phyloP scores from a whole-genome alignment of 2,329 filamentous ascomycete genomes.

The Fusarium sp. region DNA sequence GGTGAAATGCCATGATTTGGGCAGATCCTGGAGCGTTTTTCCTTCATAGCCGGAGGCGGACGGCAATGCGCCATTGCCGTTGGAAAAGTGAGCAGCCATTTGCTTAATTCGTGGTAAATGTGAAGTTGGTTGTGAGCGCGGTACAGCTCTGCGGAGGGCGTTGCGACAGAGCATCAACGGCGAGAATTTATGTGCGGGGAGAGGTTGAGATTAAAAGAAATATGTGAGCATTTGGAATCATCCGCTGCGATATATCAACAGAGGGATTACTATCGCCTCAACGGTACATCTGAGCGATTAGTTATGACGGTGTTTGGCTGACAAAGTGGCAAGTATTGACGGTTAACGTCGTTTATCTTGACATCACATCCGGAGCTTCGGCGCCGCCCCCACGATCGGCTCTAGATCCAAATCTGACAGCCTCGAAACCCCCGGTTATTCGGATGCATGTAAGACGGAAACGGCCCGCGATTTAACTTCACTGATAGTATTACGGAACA shows the following conservation, averaged over 20 bases:
- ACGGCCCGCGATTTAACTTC: conserved; percentile 11
- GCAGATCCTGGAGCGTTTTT: conserved; percentile 64
- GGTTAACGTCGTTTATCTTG: conserved; percentile 31
- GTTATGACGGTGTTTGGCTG: conserved; percentile 18
- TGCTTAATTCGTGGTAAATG: conserved; percentile 40
- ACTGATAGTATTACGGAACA: neutral
- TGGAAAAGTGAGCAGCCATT: conserved; percentile 52
- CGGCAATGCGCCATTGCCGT: conserved; percentile 45
- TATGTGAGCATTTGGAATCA: conserved; percentile 25
- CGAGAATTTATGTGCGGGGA: conserved; percentile 12
- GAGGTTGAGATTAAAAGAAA: conserved; percentile 5
- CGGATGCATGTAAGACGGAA: conserved; percentile 33
- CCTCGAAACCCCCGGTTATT: conserved; percentile 12
- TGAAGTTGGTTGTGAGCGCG: conserved; percentile 41
- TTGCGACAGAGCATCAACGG: conserved; percentile 52
- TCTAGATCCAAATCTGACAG: conserved; percentile 1
- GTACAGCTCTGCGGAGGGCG: conserved; percentile 47
- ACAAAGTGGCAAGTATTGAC: conserved; percentile 37
- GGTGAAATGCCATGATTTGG: conserved; percentile 74
- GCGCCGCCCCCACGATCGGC: conserved; percentile 22
- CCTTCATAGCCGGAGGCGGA: conserved; percentile 40
- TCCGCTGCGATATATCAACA: neutral
- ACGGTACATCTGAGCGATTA: neutral
- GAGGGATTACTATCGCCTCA: neutral
- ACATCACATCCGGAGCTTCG: conserved; percentile 39